phyloP scores from a whole-genome alignment of 2,329 filamentous ascomycete genomes.

The Clonostachys rosea region DNA sequence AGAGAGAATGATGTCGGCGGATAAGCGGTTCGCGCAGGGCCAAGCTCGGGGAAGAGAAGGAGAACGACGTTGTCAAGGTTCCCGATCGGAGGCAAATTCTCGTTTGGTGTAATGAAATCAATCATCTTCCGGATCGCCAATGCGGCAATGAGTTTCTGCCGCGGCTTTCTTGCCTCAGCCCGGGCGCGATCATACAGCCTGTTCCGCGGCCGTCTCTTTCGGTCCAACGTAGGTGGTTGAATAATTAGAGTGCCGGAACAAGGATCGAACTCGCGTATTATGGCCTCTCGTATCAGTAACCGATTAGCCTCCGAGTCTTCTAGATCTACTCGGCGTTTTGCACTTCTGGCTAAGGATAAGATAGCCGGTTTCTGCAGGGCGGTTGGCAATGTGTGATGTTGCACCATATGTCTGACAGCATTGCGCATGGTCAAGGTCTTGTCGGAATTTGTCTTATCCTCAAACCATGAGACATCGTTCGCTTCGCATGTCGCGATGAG shows the following conservation, averaged over 20 bases:
- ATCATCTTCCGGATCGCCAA: slow-evolving; percentile 43
- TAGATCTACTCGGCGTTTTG: slow-evolving; percentile 32
- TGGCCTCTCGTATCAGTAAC: slow-evolving; percentile 42
- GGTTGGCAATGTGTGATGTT: slow-evolving; percentile 55
- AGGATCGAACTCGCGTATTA: slow-evolving; percentile 40
- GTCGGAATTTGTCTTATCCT: slow-evolving; percentile 80
- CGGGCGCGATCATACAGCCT: slow-evolving; percentile 13
- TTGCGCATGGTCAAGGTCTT: slow-evolving; percentile 75
- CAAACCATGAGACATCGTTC: slow-evolving; percentile 69
- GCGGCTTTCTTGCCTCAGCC: slow-evolving; percentile 16
- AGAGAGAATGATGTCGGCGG: slow-evolving; percentile 33
- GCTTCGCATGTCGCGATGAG: slow-evolving; percentile 71
- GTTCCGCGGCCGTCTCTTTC: background rate
- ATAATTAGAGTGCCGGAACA: slow-evolving; percentile 42
- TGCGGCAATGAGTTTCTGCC: slow-evolving; percentile 37
- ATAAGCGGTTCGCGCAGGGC: slow-evolving; percentile 1
- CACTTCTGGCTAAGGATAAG: slow-evolving; percentile 51
- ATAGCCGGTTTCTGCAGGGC: slow-evolving; percentile 66
- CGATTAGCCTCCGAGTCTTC: slow-evolving; percentile 48
- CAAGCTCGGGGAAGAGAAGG: slow-evolving; percentile 42
- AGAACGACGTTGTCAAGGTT: slow-evolving; percentile 40
- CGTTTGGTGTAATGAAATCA: slow-evolving; percentile 43
- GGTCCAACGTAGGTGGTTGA: slow-evolving; percentile 31
- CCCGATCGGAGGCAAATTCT: slow-evolving; percentile 30
- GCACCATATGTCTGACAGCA: slow-evolving; percentile 65